A percentile compares a stretch with the other conserved stretches of the same genome.
Evolutionary conservation across 208 protist genomes (phyloP).

Genomic region (Trypanosoma scelopori): DNA sequence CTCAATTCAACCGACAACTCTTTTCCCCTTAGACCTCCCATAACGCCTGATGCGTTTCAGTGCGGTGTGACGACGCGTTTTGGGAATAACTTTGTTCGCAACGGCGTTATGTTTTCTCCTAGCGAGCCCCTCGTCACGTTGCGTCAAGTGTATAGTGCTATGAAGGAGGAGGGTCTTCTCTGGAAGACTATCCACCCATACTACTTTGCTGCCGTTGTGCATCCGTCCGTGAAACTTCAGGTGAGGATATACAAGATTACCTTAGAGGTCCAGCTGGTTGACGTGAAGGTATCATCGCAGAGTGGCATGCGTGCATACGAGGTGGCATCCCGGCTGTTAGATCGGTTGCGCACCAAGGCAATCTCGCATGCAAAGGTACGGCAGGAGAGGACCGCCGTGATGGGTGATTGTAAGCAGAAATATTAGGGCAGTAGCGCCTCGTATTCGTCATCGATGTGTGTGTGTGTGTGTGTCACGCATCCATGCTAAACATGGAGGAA

Average conservation of each 20-base stretch:
- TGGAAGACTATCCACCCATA: conserved; percentile 78
- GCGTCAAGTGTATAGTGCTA: conserved; percentile 53
- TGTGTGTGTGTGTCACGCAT: no score
- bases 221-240: conserved; percentile 79
- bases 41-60: conserved; percentile 45
- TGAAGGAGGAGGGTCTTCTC: conserved; percentile 71
- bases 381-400: neutral
- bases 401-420: neutral
- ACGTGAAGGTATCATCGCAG: conserved; percentile 73
- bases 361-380: conserved; percentile 23
- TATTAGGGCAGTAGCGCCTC: no score
- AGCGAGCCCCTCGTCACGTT: conserved; percentile 42
- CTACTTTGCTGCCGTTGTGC: conserved; percentile 68
- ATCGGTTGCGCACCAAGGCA: conserved; percentile 61
- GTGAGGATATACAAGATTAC: conserved; percentile 77
- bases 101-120: conserved; percentile 67
- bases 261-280: conserved; percentile 60
- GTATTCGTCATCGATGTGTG: no score
- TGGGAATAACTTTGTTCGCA: conserved; percentile 81
- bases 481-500: no score
- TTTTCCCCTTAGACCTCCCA: neutral
- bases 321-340: conserved; percentile 51
- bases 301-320: conserved; percentile 71
- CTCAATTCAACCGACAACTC: neutral
- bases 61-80: conserved; percentile 57